Conservation (phyloP, 345 rosid species). For the Noccaea bulbosa region DNA sequence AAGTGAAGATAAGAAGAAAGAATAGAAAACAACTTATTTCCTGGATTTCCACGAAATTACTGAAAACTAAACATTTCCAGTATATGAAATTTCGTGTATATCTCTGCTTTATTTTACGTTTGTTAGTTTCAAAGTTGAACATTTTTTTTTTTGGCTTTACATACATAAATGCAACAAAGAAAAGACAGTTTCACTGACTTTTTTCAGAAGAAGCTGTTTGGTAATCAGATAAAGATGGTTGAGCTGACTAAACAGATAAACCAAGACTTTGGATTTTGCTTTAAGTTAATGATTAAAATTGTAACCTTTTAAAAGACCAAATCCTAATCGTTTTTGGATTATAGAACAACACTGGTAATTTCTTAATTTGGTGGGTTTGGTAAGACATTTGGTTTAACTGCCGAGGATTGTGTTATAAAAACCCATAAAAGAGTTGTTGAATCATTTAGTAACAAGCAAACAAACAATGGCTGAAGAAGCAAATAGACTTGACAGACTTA, state of each 20-base stretch:
- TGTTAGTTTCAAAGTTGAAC: neutral
- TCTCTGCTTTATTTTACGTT: constrained; percentile 1
- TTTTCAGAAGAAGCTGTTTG: constrained; percentile 16
- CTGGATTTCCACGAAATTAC: constrained; percentile 18
- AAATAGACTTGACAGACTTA: constrained; percentile 48
- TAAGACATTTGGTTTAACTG: constrained; percentile 42
- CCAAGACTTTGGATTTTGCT: constrained; percentile 36
- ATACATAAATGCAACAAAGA: constrained; percentile 24
- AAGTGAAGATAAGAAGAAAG: neutral
- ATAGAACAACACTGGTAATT: constrained; percentile 6
- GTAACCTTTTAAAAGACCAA: constrained; percentile 28
- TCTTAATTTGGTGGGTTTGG: constrained; percentile 41
- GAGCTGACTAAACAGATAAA: constrained; percentile 42
- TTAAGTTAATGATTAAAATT: constrained; percentile 40
- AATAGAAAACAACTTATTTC: neutral
- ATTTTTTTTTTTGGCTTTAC: constrained; percentile 3
- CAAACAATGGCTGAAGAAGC: constrained; percentile 49
- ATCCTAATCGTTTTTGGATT: constrained; percentile 17
- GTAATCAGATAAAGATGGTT: constrained; percentile 39
- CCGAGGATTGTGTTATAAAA: constrained; percentile 17
- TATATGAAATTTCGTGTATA: constrained; percentile 19
- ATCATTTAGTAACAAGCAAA: constrained; percentile 22
- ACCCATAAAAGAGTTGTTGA: constrained; percentile 22
- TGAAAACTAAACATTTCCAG: neutral
- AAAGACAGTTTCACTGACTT: constrained; percentile 18